phyloP scores from a whole-genome alignment of 108 stramenopile genomes.

The Cyclotella cryptica region DNA sequence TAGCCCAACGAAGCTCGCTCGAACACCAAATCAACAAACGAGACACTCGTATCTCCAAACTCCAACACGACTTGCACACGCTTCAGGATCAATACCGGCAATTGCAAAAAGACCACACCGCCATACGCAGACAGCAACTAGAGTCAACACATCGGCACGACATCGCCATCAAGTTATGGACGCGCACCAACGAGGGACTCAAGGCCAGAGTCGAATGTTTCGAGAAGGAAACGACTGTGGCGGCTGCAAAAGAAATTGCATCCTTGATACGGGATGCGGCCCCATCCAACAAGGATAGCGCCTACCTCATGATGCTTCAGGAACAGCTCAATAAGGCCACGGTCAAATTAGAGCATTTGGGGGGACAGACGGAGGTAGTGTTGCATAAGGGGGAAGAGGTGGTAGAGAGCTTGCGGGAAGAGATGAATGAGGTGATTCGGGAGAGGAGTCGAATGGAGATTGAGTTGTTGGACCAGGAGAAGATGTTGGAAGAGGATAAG shows the following conservation, averaged over 20 bases:
- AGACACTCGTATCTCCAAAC: conserved; percentile 36
- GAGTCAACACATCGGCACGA: conserved; percentile 46
- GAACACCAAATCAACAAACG: conserved; percentile 36
- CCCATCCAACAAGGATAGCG: conserved; percentile 47
- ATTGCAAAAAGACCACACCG: conserved; percentile 28
- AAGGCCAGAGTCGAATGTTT: conserved; percentile 34
- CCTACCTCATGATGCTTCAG: conserved; percentile 49
- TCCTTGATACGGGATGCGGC: conserved; percentile 51
- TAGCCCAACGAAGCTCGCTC: conserved; percentile 19
- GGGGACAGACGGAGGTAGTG: conserved; percentile 47
- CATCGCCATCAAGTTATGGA: conserved; percentile 41
- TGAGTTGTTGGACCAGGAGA: conserved; percentile 51
- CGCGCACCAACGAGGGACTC: conserved; percentile 52
- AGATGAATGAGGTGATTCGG: conserved; percentile 58
- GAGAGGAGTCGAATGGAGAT: conserved; percentile 54
- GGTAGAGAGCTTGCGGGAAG: conserved; percentile 43
- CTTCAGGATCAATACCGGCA: conserved; percentile 25
- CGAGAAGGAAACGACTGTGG: conserved; percentile 38
- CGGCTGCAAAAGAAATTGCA: conserved; percentile 48
- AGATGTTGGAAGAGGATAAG: conserved; percentile 49
- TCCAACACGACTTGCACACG: conserved; percentile 33
- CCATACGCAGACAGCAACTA: conserved; percentile 43
- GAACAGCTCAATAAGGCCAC: conserved; percentile 53
- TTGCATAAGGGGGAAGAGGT: conserved; percentile 57
- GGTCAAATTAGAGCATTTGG: conserved; percentile 45